phyloP scores from a whole-genome alignment of 2,329 filamentous ascomycete genomes.

The Penicillium sp. region DNA sequence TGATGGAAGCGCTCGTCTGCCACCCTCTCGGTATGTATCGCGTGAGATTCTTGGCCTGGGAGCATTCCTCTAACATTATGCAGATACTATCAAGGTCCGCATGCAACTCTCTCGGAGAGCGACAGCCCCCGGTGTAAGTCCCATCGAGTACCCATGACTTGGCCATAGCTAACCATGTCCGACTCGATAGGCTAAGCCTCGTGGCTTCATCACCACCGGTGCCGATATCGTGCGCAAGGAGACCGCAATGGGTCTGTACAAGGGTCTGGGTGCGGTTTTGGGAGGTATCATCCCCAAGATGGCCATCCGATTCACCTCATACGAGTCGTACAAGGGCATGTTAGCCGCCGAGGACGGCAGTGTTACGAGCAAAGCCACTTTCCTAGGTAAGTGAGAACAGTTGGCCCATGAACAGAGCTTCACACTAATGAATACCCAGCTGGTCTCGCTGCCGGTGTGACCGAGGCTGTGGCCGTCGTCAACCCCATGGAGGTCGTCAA shows the following conservation, averaged over 20 bases:
- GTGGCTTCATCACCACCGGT: conserved; percentile 87
- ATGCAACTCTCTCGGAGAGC: conserved; percentile 96
- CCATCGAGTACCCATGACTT: not conserved
- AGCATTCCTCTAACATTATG: conserved; percentile 27
- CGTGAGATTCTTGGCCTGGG: not conserved
- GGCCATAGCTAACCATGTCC: conserved; percentile 14
- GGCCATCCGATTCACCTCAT: conserved; percentile 98
- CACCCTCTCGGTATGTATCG: conserved; percentile 78
- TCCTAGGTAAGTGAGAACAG: conserved; percentile 59
- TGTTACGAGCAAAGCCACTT: conserved; percentile 73
- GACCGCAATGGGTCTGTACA: conserved; percentile 92
- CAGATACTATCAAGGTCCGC: conserved; percentile 96
- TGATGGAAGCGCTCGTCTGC: conserved; percentile 98
- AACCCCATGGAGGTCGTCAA: conserved; percentile 99
- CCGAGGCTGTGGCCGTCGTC: conserved; percentile 93
- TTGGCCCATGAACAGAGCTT: not conserved
- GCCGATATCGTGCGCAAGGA: conserved; percentile 85
- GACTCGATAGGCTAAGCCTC: conserved; percentile 63
- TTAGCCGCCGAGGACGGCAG: conserved; percentile 71
- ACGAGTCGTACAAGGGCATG: conserved; percentile 90
- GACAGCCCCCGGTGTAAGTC: conserved; percentile 73
- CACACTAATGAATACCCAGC: conserved; percentile 52
- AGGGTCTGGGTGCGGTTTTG: conserved; percentile 93
- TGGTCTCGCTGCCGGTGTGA: conserved; percentile 89
- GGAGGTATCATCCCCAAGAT: conserved; percentile 98